Base-by-base conservation (phyloP, 1,284 basidiomycete genomes). In the Volvariella volvacea region DNA sequence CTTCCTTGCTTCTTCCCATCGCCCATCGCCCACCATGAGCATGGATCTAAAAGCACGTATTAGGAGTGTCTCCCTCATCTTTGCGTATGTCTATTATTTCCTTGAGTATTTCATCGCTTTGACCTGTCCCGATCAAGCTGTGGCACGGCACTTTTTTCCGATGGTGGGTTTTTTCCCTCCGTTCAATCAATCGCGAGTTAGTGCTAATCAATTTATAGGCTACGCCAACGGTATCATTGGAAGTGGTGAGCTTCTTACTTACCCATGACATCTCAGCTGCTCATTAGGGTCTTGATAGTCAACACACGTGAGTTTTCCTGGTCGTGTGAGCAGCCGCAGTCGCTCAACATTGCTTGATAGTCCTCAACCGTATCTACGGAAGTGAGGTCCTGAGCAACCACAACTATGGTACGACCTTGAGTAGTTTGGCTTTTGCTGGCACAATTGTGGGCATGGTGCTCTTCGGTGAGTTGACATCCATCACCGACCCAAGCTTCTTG, bases 131-230 rank as follows among this genome's bases (percentile, higher is more conserved):
- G 32, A 33, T 43, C 39, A 36, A 88, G 84, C 14, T 87, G 84
- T 57, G 89, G 90, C 52, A 90, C 89, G 3, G 88, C 88, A 36
- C 70, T 92, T 44, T 91, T 92, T 68, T 88, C 86, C 30, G 90
- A 93, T 63, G 89, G 88, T 83, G 67, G n/a, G 58, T 39, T 6
- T 17, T n/a, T 31, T n/a, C 12, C 34, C 21, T 34, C 28, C 32
- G 17, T 38, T 43, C 22, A 33, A 42, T 19, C 33, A 17, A 43
- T 19, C 32, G 22, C 25, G 41, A 17, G 7, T 39, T 19, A 17
- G 4, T 3, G 15, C 20, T 38, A 41, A 48, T 15, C n/a, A n/a
- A 54, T 40, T 43, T 45, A 39, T 51, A 87, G 84, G 88, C n/a
- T 91, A 91, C 60, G 81, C 84, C 25, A 92, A 92, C 58, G 78